Conservation (phyloP, 768 basidiomycete genomes). For the Leccinum disarticulatum region DNA sequence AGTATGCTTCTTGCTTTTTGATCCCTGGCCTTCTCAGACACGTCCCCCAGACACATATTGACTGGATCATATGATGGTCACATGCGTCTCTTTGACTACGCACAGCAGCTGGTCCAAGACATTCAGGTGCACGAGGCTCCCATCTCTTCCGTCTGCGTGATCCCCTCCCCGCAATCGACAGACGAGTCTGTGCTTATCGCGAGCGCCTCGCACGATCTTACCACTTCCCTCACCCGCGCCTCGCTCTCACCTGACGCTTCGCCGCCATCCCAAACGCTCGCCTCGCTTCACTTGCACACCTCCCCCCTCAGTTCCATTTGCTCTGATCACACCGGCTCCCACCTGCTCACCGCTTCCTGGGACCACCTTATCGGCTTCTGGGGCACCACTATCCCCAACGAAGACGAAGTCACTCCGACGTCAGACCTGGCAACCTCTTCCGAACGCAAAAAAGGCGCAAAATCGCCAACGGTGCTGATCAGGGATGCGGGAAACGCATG, state of each 20-base stretch:
- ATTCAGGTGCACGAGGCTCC: conserved; percentile 60
- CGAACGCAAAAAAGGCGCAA: conserved; percentile 61
- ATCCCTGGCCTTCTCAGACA: background rate
- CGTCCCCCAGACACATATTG: conserved; percentile 55
- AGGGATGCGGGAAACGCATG: conserved; percentile 48
- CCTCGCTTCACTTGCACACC: conserved; percentile 83
- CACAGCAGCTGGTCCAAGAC: conserved; percentile 54
- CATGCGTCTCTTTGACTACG: conserved; percentile 71
- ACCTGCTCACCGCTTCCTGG: conserved; percentile 84
- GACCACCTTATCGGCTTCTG: conserved; percentile 84
- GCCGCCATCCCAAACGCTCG: conserved; percentile 35
- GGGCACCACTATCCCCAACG: conserved; percentile 59
- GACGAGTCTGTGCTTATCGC: conserved; percentile 47
- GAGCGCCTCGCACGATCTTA: conserved; percentile 78
- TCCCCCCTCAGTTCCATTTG: conserved; percentile 73
- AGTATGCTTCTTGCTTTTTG: conserved; percentile 8
- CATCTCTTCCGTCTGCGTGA: conserved; percentile 60
- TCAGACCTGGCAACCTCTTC: conserved; percentile 1
- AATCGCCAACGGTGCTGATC: conserved; percentile 36
- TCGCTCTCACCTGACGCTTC: conserved; percentile 12
- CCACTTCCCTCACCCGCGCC: conserved; percentile 51
- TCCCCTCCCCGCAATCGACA: conserved; percentile 38
- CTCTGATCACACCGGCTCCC: conserved; percentile 51
- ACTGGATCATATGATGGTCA: conserved; percentile 82
- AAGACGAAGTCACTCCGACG: conserved; percentile 55